Conservation (phyloP, 78 protist species). For the Bodo saltans region DNA sequence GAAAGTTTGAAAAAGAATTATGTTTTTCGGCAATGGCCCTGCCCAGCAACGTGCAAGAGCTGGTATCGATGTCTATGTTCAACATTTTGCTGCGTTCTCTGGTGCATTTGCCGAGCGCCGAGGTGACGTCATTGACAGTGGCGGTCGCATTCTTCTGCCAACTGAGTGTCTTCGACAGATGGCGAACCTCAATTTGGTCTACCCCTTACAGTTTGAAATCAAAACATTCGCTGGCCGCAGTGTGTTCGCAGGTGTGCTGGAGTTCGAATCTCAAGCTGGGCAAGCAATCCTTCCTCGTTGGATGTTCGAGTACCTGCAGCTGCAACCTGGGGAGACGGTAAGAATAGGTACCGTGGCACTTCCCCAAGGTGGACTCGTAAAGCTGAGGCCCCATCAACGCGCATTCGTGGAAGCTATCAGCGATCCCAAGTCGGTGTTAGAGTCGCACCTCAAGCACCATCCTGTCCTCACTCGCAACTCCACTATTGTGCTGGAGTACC, state of each 20-base stretch:
- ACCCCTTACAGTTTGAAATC: constrained; percentile 34
- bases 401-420: constrained; percentile 41
- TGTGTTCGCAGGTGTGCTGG: constrained; percentile 37
- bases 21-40: no score
- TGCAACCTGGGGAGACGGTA: neutral
- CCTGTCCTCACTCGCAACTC: constrained; percentile 30
- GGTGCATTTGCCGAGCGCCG: no score
- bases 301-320: constrained; percentile 21
- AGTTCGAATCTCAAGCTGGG: constrained; percentile 39
- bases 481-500: constrained; percentile 38
- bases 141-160: constrained; percentile 28
- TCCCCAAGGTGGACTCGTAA: constrained; percentile 38
- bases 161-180: neutral
- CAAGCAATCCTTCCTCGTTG: constrained; percentile 17
- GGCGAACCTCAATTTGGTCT: constrained; percentile 17
- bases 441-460: constrained; percentile 19
- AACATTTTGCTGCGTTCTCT: no score
- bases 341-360: neutral
- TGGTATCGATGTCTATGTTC: no score
- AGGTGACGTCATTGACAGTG: constrained; percentile 3
- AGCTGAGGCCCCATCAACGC: constrained; percentile 23
- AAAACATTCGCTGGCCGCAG: neutral
- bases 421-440: constrained; percentile 42
- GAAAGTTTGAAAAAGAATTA: no score
- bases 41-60: no score